Evolutionary conservation across 2,329 filamentous ascomycete genomes (phyloP), one percentile per base, ranked within the genome.

Genomic region (Aureobasidium sp.): DNA sequence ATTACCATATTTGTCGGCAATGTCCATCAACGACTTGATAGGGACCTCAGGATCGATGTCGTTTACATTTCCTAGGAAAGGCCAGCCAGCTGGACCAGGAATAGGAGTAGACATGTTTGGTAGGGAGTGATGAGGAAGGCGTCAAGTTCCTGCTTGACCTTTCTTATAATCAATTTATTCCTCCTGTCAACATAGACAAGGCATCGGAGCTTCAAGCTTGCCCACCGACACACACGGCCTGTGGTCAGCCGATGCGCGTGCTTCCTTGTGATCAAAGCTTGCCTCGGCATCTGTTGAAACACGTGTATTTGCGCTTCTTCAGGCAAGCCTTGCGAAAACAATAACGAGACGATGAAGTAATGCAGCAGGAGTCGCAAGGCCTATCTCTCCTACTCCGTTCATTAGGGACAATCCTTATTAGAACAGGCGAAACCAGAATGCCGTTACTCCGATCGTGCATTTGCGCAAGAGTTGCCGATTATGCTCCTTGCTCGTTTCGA

Each of bases 31-130:
- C 11, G 80, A 76, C 6, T 73, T 69, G 2, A 83, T 70, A 0
- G 86, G 82, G 25, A 81, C 77, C 16, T 81, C 79, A 0, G 78
- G 73, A 62, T 87, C 82, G 64, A 91, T 80, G 65, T 88, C 85
- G 59, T 76, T 75, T 34, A 87, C 69, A 66, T 90, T 88, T 32
- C 88, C 87, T 29, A 90, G 64, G 30, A 90, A 71, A 1, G 86
- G 87, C 61, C 87, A 75, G 3, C 83, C 85, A 59, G 78, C 79
- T 30, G 87, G 87, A 50, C 83, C 80, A 1, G 87, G 86, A 59
- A 90, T 87, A 3, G 80, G 77, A 14, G 75, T 70, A 39, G 65
- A 64, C 65, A 67, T 63, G 30, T 62, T 21, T 60, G 61, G 44
- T 54, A 54, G 30, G 25, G 7, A 34, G 8, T 9, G 49, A 42